phyloP scores from a whole-genome alignment of 768 basidiomycete genomes.

The Amanita polypyramis region DNA sequence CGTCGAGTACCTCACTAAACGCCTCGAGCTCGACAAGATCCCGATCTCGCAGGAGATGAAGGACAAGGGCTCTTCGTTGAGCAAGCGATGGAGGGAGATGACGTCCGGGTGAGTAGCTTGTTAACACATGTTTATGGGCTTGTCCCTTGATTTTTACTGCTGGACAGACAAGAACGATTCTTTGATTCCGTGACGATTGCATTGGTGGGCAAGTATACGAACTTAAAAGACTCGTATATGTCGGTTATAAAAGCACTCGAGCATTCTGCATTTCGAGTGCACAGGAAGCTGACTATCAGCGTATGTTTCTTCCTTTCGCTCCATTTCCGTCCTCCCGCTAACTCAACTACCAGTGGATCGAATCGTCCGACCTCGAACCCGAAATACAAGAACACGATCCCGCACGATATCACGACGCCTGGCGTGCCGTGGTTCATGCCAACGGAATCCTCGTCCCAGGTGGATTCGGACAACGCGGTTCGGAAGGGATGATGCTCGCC shows the following conservation, averaged over 20 bases:
- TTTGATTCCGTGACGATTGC: slow-evolving; percentile 86
- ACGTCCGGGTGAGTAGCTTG: slow-evolving; percentile 55
- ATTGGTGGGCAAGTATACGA: slow-evolving; percentile 95
- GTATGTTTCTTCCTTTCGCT: slow-evolving; percentile 30
- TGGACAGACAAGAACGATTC: slow-evolving; percentile 77
- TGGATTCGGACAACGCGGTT: slow-evolving; percentile 88
- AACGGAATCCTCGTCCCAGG: slow-evolving; percentile 94
- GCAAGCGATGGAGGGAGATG: slow-evolving; percentile 70
- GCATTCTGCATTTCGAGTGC: slow-evolving; percentile 91
- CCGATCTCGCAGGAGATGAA: slow-evolving; percentile 44
- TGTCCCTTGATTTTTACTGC: neutral
- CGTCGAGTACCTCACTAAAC: slow-evolving; percentile 67
- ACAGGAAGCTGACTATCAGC: slow-evolving; percentile 70
- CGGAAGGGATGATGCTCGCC: slow-evolving; percentile 97
- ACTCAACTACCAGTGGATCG: slow-evolving; percentile 67
- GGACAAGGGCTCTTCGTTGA: slow-evolving; percentile 54
- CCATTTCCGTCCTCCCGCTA: neutral
- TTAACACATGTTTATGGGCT: neutral
- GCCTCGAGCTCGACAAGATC: slow-evolving; percentile 63
- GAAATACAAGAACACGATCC: slow-evolving; percentile 72
- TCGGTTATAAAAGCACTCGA: slow-evolving; percentile 94
- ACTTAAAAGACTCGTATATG: slow-evolving; percentile 97
- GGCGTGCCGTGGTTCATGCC: slow-evolving; percentile 86
- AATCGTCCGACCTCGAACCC: slow-evolving; percentile 84
- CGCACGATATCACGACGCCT: slow-evolving; percentile 90